Percentiles rank a stretch among this genome's conserved stretches.
Conservation (phyloP, 1,139 yeast genomes). For the Candida sojae region DNA sequence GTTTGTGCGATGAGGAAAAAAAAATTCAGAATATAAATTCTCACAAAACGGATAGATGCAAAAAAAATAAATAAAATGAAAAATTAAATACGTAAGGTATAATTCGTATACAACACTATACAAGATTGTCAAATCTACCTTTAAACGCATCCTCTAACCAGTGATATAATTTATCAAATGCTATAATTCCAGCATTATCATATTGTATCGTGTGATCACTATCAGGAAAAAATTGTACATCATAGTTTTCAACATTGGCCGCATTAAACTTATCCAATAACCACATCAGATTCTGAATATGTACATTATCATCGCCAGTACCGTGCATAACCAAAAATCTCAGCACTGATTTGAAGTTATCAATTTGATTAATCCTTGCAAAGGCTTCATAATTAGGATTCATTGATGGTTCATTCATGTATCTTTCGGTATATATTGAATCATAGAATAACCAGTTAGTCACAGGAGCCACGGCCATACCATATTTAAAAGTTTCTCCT, state of each 20-base stretch:
- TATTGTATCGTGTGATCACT: constrained; percentile 81
- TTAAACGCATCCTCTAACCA: constrained; percentile 75
- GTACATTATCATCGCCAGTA: constrained; percentile 96
- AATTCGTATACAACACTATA: neutral
- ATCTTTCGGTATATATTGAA: constrained; percentile 84
- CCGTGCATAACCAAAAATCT: constrained; percentile 91
- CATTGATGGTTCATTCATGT: constrained; percentile 68
- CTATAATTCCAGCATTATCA: constrained; percentile 77
- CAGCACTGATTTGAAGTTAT: constrained; percentile 45
- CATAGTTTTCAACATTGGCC: constrained; percentile 74
- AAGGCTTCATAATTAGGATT: constrained; percentile 51
- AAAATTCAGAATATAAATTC: neutral
- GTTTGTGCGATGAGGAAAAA: constrained; percentile 2
- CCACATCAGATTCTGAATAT: constrained; percentile 80
- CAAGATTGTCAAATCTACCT: constrained; percentile 39
- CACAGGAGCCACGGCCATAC: constrained; percentile 84
- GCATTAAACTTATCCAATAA: constrained; percentile 70
- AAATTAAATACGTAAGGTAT: neutral
- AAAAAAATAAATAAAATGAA: neutral
- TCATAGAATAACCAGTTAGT: constrained; percentile 78
- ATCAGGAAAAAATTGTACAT: constrained; percentile 89
- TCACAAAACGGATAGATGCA: constrained; percentile 1
- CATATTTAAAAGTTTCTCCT: constrained; percentile 60
- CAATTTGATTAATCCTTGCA: constrained; percentile 49
- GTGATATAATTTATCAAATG: constrained; percentile 67